phyloP scores from a whole-genome alignment of 371 early-diverging fungal genomes.

The Vavraia culicis region DNA sequence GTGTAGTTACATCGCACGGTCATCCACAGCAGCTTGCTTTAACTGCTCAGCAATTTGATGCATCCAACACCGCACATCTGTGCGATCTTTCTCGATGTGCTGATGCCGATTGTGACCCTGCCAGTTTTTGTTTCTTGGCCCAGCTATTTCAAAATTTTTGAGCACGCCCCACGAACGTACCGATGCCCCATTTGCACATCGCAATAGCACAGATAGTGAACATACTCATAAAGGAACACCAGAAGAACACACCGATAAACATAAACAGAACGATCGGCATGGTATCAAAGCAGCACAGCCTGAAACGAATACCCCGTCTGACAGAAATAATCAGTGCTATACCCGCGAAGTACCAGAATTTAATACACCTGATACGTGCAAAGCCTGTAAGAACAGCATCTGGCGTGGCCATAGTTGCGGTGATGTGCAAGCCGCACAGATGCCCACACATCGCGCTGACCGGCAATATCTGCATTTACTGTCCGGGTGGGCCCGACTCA shows the following conservation, averaged over 20 bases:
- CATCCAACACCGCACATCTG: too few species aligned
- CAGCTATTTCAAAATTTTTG: too few species aligned
- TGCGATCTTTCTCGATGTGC: too few species aligned
- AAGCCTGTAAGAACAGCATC: slow-evolving; percentile 95
- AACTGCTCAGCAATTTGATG: too few species aligned
- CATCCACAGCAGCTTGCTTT: too few species aligned
- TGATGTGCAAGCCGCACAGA: slow-evolving; percentile 99
- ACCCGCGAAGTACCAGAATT: slow-evolving; percentile 66
- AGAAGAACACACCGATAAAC: slow-evolving; percentile 34
- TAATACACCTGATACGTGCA: slow-evolving; percentile 68
- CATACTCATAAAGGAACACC: slow-evolving; percentile 27
- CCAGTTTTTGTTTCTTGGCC: too few species aligned
- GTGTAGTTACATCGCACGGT: too few species aligned
- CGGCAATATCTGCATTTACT: slow-evolving; percentile 94
- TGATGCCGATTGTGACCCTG: too few species aligned
- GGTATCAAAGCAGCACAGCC: slow-evolving; percentile 36
- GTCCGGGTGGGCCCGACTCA: slow-evolving; percentile 98
- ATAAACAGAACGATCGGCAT: slow-evolving; percentile 22
- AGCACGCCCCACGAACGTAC: too few species aligned
- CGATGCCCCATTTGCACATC: too few species aligned
- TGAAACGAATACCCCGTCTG: slow-evolving; percentile 58
- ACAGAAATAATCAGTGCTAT: slow-evolving; percentile 96
- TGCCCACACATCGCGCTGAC: slow-evolving; percentile 99
- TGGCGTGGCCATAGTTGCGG: slow-evolving; percentile 95
- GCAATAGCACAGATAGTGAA: slow-evolving; percentile 30